These are phyloP conservation scores for Rhododendron ferrugineum DNA, from an alignment of 148 eudicot genomes.

Conservation along the genomic window DNA sequence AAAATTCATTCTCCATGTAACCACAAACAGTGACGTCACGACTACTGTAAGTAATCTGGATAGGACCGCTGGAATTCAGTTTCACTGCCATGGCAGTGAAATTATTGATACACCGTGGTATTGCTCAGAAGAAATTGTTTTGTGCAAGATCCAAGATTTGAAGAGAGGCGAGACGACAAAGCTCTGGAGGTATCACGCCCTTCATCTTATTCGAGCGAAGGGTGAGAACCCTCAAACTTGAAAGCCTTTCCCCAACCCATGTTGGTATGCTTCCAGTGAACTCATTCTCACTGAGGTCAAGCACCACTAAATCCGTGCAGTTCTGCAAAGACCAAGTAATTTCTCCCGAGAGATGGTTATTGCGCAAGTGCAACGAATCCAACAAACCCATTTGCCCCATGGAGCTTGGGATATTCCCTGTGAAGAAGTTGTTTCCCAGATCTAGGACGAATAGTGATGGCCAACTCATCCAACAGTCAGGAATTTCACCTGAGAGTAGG, in stretches of 20 bases:
- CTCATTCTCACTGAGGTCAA: constrained; percentile 15
- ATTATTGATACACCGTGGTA: constrained; percentile 4
- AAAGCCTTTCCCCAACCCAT: constrained; percentile 2
- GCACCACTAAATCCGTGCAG: neutral
- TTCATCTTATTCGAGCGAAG: constrained; percentile 1
- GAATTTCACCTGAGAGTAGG: constrained; percentile 4
- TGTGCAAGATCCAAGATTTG: constrained; percentile 10
- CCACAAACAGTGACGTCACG: no score
- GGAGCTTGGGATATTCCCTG: constrained; percentile 21
- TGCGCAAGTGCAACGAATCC: neutral
- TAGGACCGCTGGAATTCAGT: neutral
- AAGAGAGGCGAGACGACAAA: constrained; percentile 6
- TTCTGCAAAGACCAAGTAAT: constrained; percentile 8
- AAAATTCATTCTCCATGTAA: neutral
- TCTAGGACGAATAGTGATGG: neutral
- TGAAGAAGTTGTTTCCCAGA: constrained; percentile 10
- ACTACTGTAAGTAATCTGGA: neutral
- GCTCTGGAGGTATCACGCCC: neutral
- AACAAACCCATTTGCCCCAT: neutral
- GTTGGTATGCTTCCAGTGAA: constrained; percentile 17
- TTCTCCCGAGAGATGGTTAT: constrained; percentile 16
- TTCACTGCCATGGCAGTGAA: constrained; percentile 11
- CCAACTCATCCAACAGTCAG: constrained; percentile 12
- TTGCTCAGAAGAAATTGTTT: neutral
- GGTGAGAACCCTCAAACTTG: neutral